Base-by-base conservation (phyloP, 164 flowering plant species). In the Chimonanthus praecox region DNA sequence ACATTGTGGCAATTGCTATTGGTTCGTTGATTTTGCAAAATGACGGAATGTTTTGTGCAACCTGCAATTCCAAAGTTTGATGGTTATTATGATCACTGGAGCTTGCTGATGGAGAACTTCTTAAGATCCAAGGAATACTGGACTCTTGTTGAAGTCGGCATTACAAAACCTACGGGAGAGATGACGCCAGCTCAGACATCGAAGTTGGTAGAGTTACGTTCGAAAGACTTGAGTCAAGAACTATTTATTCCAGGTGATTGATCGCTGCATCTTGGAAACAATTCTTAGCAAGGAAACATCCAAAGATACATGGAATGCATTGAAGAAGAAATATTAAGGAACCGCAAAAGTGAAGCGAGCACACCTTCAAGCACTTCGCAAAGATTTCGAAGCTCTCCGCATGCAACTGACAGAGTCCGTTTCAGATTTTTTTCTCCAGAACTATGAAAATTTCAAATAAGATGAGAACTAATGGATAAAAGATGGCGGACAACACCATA, bases 401-500 rank as follows among this genome's bases (percentile, higher is more conserved):
- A 73, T 73, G 76, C 58, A 69, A 64, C 8, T 20, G 5, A 5
- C 5, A 9, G 44, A 8, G 66, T n/a, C 63, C 10, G 16, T 74
- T 21, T 51, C 2, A 20, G 54, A 74, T 8, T 74, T 70, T 46
- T 71, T 74, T 33, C 46, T 51, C 3, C 48, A 20, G 54, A 5
- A 51, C 43, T 0, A 67, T 78, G 72, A 7, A 49, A 6, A 48
- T 64, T n/a, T 49, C 21, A 33, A 78, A 74, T 16, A 71, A 78
- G 16, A 70, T 78, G 74, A 21, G 68, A n/a, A 21, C 11, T 5
- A n/a, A 66, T 60, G 68, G 74, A 0, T 64, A 74, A n/a, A 66
- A 16, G 49, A 68, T 69, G 66, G 62, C 44, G 1, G 73, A 77
- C 21, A 48, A 73, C 7, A 46, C 47, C 7, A 69, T 73, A 10